Evolutionary conservation across 2,329 filamentous ascomycete species (phyloP).

Genomic region (Beauveria caledonica): DNA sequence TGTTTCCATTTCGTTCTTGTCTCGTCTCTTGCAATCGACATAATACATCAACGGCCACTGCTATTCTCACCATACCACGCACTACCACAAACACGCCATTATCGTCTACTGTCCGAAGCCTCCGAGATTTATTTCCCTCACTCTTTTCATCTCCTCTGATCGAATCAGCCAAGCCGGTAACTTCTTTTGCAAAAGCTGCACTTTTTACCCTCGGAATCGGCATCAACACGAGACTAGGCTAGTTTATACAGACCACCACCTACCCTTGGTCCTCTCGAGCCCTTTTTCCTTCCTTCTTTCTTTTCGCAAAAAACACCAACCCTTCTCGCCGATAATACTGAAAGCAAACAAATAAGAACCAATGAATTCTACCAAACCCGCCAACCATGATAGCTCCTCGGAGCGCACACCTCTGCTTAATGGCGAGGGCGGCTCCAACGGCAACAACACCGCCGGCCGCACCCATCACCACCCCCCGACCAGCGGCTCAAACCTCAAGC

Average conservation of each 20-base stretch:
- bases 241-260: not conserved
- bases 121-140: not conserved
- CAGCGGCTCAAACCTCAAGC: constrained; percentile 17
- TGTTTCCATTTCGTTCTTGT: not conserved
- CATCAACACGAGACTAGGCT: not conserved
- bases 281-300: not conserved
- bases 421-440: constrained; percentile 18
- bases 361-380: constrained; percentile 28
- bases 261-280: not conserved
- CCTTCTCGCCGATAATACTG: not conserved
- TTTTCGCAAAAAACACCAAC: too few relatives aligned
- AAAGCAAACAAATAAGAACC: not conserved
- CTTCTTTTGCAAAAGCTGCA: not conserved
- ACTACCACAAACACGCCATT: not conserved
- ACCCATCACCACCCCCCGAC: not conserved
- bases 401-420: constrained; percentile 38
- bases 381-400: constrained; percentile 17
- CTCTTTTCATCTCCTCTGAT: not conserved
- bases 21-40: not conserved
- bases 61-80: not conserved
- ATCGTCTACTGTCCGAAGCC: not conserved
- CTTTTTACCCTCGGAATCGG: not conserved
- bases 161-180: not conserved
- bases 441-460: not conserved
- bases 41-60: too few relatives aligned